Conservation (phyloP, 2,329 filamentous ascomycete species). For the Grosmannia serpens region DNA sequence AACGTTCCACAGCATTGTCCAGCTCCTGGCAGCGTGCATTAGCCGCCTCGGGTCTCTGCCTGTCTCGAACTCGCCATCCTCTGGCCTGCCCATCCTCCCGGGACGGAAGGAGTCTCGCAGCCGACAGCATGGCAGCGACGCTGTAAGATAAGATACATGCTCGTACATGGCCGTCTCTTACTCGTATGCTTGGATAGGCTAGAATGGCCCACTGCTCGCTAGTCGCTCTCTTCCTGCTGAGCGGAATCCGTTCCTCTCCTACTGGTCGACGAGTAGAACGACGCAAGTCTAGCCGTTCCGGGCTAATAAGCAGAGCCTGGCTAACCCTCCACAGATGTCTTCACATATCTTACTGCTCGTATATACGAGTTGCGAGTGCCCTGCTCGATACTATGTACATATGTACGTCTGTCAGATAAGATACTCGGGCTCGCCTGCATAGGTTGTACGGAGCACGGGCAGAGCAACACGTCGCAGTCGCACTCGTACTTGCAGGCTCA, state of each 20-base stretch:
- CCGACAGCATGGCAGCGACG: neutral
- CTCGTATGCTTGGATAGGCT: neutral
- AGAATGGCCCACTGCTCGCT: neutral
- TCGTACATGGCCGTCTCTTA: neutral
- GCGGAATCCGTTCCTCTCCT: neutral
- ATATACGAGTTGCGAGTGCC: too few species aligned
- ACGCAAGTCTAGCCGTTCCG: neutral
- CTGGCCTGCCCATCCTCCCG: neutral
- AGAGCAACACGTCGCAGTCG: neutral
- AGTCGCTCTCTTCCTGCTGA: neutral
- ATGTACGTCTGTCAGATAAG: neutral
- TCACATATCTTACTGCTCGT: too few species aligned
- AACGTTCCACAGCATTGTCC: neutral
- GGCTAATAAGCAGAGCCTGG: neutral
- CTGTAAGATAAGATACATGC: neutral
- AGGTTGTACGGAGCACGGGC: neutral
- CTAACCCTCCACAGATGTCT: too few species aligned
- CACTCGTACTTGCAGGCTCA: neutral
- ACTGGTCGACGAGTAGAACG: neutral
- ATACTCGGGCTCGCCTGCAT: neutral
- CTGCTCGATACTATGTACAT: too few species aligned
- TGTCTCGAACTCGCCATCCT: neutral
- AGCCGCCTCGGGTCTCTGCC: neutral
- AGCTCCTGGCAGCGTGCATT: neutral
- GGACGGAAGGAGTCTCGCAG: neutral